A percentile compares a stretch with the other conserved stretches of the same genome.
Conservation (phyloP, 495 filamentous ascomycete genomes). For the Daldinia caldariorum region DNA sequence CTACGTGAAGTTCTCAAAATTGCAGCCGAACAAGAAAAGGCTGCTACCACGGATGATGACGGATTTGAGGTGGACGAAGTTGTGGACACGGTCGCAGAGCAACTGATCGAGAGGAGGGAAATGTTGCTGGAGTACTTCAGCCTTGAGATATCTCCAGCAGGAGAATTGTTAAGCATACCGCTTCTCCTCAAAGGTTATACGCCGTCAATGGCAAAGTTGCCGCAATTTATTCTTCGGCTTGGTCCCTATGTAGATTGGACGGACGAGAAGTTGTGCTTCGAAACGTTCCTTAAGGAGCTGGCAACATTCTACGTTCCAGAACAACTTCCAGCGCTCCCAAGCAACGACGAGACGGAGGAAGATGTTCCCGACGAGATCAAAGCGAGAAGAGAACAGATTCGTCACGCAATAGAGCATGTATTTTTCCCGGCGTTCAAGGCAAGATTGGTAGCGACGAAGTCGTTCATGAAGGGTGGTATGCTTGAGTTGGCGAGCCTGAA, state of each 20-base stretch:
- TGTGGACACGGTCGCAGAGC: constrained; percentile 65
- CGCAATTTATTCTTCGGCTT: constrained; percentile 85
- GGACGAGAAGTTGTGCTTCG: constrained; percentile 86
- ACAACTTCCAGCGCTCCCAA: constrained; percentile 69
- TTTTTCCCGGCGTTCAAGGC: constrained; percentile 86
- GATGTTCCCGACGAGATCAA: constrained; percentile 63
- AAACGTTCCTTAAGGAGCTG: constrained; percentile 85
- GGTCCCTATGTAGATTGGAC: constrained; percentile 91
- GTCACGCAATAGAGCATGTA: constrained; percentile 71
- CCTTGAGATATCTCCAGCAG: constrained; percentile 79
- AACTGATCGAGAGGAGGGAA: constrained; percentile 76
- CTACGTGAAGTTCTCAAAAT: constrained; percentile 75
- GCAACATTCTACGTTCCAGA: constrained; percentile 93
- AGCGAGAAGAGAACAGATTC: constrained; percentile 65
- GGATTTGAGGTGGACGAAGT: constrained; percentile 74
- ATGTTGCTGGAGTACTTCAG: constrained; percentile 96
- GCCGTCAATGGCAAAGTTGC: constrained; percentile 85
- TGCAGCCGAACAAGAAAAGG: constrained; percentile 75
- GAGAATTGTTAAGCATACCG: constrained; percentile 81
- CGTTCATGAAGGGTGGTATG: constrained; percentile 75
- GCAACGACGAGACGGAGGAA: constrained; percentile 52
- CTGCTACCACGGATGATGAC: constrained; percentile 54
- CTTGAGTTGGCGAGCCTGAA: constrained; percentile 94
- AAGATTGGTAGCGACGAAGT: constrained; percentile 83
- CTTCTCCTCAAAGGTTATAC: constrained; percentile 89